Percentiles rank a stretch among this genome's conserved stretches.
phyloP scores from a whole-genome alignment of 257 asterid species.

The Solanum dulcamara region DNA sequence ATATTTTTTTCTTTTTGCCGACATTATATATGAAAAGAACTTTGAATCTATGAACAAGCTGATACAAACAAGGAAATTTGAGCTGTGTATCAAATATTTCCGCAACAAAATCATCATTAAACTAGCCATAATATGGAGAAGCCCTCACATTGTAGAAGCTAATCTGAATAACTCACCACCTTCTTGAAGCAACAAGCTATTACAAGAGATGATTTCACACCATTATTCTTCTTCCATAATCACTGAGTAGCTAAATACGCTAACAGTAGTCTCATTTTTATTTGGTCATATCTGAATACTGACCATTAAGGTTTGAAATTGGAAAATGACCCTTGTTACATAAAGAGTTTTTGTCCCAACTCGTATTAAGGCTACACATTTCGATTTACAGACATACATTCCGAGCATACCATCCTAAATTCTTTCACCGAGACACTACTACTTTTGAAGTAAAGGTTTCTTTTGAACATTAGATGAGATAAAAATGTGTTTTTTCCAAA shows the following conservation, averaged over 20 bases:
- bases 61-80: background rate
- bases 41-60: background rate
- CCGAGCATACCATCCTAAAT: background rate
- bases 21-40: background rate
- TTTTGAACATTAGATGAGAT: background rate
- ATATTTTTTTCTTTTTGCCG: background rate
- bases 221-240: background rate
- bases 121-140: background rate
- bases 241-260: background rate
- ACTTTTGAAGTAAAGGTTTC: background rate
- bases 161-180: background rate
- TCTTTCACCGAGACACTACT: background rate
- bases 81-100: constrained; percentile 34
- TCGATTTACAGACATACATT: background rate
- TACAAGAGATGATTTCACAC: background rate
- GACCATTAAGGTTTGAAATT: background rate
- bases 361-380: background rate
- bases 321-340: background rate
- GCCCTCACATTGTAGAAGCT: background rate
- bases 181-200: background rate
- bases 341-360: background rate
- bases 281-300: background rate
- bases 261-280: background rate
- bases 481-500: background rate
- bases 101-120: constrained; percentile 39